Percentiles rank a stretch among this genome's conserved stretches.
phyloP scores from a whole-genome alignment of 768 basidiomycete species.

The Termitomyces sp. region DNA sequence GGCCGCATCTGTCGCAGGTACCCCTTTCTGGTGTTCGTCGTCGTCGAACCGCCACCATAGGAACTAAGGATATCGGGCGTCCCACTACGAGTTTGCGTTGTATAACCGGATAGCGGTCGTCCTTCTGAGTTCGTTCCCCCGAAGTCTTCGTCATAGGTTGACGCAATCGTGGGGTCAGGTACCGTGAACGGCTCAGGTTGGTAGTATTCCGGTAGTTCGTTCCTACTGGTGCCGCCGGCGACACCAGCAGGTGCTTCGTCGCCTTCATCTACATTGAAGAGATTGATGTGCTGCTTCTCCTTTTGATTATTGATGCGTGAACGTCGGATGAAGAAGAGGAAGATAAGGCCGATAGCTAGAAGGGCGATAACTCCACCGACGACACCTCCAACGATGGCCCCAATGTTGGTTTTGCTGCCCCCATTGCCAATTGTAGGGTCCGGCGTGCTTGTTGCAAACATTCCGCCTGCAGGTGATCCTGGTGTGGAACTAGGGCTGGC shows the following conservation, averaged over 20 bases:
- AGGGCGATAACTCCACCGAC: constrained; percentile 21
- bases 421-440: constrained; percentile 27
- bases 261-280: constrained; percentile 61
- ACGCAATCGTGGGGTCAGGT: constrained; percentile 51
- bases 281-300: constrained; percentile 63
- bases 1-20: constrained; percentile 54
- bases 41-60: constrained; percentile 22
- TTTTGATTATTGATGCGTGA: constrained; percentile 23
- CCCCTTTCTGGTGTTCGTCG: constrained; percentile 38
- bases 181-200: constrained; percentile 75
- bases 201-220: constrained; percentile 67
- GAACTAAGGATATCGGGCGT: constrained; percentile 39
- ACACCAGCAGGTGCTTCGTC: constrained; percentile 32
- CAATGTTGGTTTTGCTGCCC: constrained; percentile 30
- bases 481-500: constrained; percentile 75
- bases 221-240: constrained; percentile 19
- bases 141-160: constrained; percentile 20
- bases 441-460: constrained; percentile 54
- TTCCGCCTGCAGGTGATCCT: constrained; percentile 71
- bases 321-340: constrained; percentile 22
- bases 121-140: constrained; percentile 21
- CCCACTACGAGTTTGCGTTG: constrained; percentile 40
- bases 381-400: constrained; percentile 27
- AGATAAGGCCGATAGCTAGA: constrained; percentile 14
- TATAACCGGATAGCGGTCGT: constrained; percentile 34